Percentiles rank a stretch among this genome's conserved stretches.
phyloP scores from a whole-genome alignment of 352 stramenopile genomes.

The Phytophthora hybrid region DNA sequence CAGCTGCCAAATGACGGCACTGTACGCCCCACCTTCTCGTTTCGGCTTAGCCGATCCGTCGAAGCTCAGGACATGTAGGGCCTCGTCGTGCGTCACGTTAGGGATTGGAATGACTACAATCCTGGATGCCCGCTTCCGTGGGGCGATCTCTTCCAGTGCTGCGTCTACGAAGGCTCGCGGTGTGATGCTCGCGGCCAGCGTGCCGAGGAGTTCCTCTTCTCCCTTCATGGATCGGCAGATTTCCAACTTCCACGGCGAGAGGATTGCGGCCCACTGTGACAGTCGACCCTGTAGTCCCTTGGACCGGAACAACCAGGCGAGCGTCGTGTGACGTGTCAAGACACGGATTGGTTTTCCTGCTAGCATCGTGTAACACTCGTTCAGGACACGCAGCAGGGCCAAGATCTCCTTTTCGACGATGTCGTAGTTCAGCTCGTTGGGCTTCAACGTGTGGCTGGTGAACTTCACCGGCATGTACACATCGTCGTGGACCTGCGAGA shows the following conservation, averaged over 20 bases:
- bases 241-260: slow-evolving; percentile 1
- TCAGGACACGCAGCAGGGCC: too few species aligned
- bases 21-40: background rate
- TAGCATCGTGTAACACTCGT: slow-evolving; percentile 6
- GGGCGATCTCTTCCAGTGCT: background rate
- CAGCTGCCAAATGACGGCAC: slow-evolving; percentile 16
- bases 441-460: too few species aligned
- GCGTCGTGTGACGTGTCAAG: slow-evolving; percentile 11
- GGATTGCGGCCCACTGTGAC: too few species aligned
- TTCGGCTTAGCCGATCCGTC: slow-evolving; percentile 19
- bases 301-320: background rate
- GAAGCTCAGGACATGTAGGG: slow-evolving; percentile 5
- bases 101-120: background rate
- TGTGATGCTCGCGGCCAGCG: slow-evolving; percentile 9
- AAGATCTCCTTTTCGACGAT: too few species aligned
- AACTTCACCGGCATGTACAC: background rate
- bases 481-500: slow-evolving; percentile 26
- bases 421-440: too few species aligned
- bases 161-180: slow-evolving; percentile 2
- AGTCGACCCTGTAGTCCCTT: background rate
- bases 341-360: background rate
- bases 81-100: background rate
- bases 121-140: background rate
- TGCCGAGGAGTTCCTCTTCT: slow-evolving; percentile 4
- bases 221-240: slow-evolving; percentile 3